These are phyloP conservation scores for Earliella scabrosa DNA, from an alignment of 1,284 basidiomycete species.

Conservation along the genomic window DNA sequence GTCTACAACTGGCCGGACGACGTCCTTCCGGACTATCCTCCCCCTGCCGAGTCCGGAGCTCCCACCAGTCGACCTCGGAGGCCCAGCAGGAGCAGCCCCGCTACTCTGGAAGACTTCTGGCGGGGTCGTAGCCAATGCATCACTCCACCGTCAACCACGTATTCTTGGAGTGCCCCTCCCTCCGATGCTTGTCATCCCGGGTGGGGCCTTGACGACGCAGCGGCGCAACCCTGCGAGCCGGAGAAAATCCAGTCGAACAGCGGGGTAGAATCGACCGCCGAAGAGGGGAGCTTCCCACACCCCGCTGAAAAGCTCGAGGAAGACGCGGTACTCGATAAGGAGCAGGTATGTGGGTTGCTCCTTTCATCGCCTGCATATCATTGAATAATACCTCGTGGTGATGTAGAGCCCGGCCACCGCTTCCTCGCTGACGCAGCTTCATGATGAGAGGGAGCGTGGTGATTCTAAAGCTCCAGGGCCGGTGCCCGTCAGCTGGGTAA, in stretches of 20 bases:
- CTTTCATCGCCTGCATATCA: too few relatives aligned
- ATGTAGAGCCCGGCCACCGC: too few relatives aligned
- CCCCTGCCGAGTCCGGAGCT: background rate
- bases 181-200: background rate
- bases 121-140: background rate
- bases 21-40: conserved; percentile 32
- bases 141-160: background rate
- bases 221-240: background rate
- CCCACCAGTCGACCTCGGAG: background rate
- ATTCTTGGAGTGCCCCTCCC: too few relatives aligned
- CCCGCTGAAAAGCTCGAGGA: too few relatives aligned
- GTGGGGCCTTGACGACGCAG: background rate
- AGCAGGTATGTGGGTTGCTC: too few relatives aligned
- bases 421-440: too few relatives aligned
- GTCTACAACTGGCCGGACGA: conserved; percentile 55
- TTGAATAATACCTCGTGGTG: too few relatives aligned
- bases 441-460: background rate
- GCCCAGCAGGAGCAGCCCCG: background rate
- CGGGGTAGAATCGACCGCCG: too few relatives aligned
- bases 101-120: background rate
- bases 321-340: too few relatives aligned
- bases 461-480: background rate
- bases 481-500: background rate
- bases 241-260: background rate
- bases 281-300: too few relatives aligned